Conservation (phyloP, 2,329 filamentous ascomycete species). For the Botrytis fabae region DNA sequence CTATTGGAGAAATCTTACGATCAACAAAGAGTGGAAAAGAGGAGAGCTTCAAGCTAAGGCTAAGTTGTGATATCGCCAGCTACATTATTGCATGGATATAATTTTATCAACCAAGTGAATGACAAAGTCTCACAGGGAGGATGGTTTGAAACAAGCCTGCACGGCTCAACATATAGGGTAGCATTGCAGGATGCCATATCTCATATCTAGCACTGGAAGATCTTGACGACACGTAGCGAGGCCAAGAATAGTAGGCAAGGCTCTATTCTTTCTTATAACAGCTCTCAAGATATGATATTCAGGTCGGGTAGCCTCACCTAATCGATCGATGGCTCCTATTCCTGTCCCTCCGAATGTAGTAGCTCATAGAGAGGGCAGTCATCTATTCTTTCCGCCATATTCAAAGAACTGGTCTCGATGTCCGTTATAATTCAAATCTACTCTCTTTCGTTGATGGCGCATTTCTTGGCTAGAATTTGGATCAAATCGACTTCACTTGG, state of each 20-base stretch:
- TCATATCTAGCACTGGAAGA: neutral
- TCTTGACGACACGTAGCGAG: neutral
- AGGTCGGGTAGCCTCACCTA: neutral
- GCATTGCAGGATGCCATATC: neutral
- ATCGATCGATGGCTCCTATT: neutral
- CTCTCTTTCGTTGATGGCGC: neutral
- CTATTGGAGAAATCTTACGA: constrained; percentile 68
- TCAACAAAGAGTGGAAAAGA: constrained; percentile 70
- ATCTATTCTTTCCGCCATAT: neutral
- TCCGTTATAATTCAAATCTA: neutral
- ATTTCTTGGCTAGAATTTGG: neutral
- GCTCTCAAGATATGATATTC: neutral
- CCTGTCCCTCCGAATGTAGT: neutral
- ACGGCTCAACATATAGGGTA: neutral
- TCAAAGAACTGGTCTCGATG: neutral
- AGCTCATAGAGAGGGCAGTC: neutral
- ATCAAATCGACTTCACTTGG: neutral
- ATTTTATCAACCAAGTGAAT: too few relatives aligned
- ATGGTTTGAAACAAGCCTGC: neutral
- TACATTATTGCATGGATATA: neutral
- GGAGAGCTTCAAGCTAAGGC: constrained; percentile 59
- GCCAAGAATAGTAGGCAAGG: neutral
- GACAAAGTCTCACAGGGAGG: neutral
- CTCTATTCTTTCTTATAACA: neutral
- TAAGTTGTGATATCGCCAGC: constrained; percentile 48